A percentile compares a stretch with the other conserved stretches of the same genome.
Conservation (phyloP, 169 alveolate genomes). For the Plasmodium falciparum region DNA sequence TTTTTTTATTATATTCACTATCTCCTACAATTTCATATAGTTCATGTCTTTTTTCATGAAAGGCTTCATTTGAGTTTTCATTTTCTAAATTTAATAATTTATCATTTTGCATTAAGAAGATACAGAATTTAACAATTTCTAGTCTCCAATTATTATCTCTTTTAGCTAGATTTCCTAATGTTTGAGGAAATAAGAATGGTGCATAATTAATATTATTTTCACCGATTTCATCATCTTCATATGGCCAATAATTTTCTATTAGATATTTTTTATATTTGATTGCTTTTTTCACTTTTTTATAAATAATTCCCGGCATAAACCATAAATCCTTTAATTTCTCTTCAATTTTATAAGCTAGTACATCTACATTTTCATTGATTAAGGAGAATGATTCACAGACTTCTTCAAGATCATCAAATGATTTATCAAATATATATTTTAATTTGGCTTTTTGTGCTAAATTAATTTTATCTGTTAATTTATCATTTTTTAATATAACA, state of each 20-base stretch:
- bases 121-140: conserved; percentile 82
- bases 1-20: conserved; percentile 81
- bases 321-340: conserved; percentile 79
- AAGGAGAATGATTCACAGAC: conserved; percentile 55
- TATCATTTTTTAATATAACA: conserved; percentile 29
- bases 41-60: conserved; percentile 82
- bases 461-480: conserved; percentile 66
- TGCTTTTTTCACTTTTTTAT: conserved; percentile 76
- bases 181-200: conserved; percentile 81
- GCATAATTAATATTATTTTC: conserved; percentile 53
- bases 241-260: conserved; percentile 78
- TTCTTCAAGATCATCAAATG: conserved; percentile 71
- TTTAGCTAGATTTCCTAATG: conserved; percentile 80
- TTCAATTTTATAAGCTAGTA: conserved; percentile 72
- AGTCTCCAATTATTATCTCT: conserved; percentile 80
- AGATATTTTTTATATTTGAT: conserved; percentile 81
- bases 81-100: conserved; percentile 65
- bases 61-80: conserved; percentile 72
- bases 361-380: conserved; percentile 72
- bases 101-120: conserved; percentile 82
- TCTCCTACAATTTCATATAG: conserved; percentile 80
- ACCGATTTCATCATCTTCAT: conserved; percentile 65
- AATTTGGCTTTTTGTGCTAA: conserved; percentile 65
- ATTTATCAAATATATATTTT: conserved; percentile 63
- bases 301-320: conserved; percentile 84